Evolutionary conservation across 179 eudicot species (phyloP), one percentile per base, ranked within the genome.

Genomic region (Camellia oleifera): DNA sequence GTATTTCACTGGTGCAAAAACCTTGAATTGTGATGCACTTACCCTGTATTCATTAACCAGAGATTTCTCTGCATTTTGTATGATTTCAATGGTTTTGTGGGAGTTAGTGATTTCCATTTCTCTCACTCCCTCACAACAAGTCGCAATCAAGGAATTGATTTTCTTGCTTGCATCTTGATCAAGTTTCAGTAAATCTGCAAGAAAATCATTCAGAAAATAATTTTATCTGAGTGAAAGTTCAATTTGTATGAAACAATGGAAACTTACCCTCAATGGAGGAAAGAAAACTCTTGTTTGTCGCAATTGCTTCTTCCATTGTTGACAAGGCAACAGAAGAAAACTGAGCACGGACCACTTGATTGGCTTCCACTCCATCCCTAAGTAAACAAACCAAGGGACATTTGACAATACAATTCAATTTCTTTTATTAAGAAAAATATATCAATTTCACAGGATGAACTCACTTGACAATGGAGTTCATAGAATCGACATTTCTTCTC

Each of bases 311-410:
- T 53, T 84, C 79, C 40, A 72, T 77, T 65, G 81, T 52, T 5
- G 87, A 82, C 7, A 82, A 81, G 15, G 81, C 84, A 15, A 77
- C 53, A 15, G 89, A 80, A 75, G 87, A 84, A 46, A 84, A 69
- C 48, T 23, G 81, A 58, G 79, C 60, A 9, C 72, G 63, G 18
- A 76, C 6, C 4, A 12, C 46, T 73, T 78, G 76, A 78, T 76
- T 80, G 57, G 56, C 69, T 73, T 80, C 84, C 67, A 60, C 52
- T 62, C 74, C 81, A 63, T 63, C 78, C 84, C 89, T 87, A 53
- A 6, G 4, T 45, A n/a, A 7, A 56, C 2, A 10, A 13, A 63
- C 2, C 44, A 4, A 7, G 44, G 23, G 57, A 56, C 14, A 13
- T 5, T 4, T 50, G 46, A 5, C 48, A 53, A 74, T 5, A 23